These are phyloP conservation scores for Hypoxylon subgilvum DNA, from an alignment of 495 filamentous ascomycete genomes.

Conservation along the genomic window DNA sequence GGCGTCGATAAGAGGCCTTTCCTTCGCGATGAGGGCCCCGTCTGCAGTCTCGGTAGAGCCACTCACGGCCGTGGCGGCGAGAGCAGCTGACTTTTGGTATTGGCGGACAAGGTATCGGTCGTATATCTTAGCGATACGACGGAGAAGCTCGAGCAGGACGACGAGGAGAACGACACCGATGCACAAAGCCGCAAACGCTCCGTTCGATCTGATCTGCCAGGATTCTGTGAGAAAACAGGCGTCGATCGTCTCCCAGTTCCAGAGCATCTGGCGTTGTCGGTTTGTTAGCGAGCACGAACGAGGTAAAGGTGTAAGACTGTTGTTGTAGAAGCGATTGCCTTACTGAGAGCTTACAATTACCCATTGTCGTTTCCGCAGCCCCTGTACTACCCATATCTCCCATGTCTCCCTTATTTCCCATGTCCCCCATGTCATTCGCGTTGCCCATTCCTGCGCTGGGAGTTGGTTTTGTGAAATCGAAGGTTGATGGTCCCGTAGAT, in stretches of 20 bases:
- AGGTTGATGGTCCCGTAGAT: neutral
- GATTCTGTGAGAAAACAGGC: slow-evolving; percentile 70
- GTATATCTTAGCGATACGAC: slow-evolving; percentile 64
- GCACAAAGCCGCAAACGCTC: slow-evolving; percentile 72
- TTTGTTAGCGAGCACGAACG: neutral
- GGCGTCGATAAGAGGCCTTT: neutral
- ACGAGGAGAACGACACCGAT: slow-evolving; percentile 71
- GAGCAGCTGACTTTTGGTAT: slow-evolving; percentile 34
- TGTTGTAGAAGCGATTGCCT: neutral
- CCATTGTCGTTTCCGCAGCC: neutral
- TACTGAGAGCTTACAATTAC: slow-evolving; percentile 28
- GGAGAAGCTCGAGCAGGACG: slow-evolving; percentile 66
- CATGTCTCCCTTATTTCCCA: slow-evolving; percentile 7
- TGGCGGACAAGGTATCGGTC: slow-evolving; percentile 62
- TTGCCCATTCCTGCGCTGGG: neutral
- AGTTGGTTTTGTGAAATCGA: neutral
- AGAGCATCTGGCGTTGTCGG: slow-evolving; percentile 65
- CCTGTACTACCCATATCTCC: slow-evolving; percentile 4
- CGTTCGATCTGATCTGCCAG: slow-evolving; percentile 68
- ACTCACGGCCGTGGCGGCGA: slow-evolving; percentile 15
- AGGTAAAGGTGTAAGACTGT: neutral
- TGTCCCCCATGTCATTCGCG: neutral
- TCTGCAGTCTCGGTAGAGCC: slow-evolving; percentile 8
- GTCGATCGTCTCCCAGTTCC: slow-evolving; percentile 78
- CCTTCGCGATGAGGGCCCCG: slow-evolving; percentile 25